Evolutionary conservation across 2,329 filamentous ascomycete species (phyloP), one percentile per base, ranked within the genome.

Genomic region (Ceratocystis lukuohia): DNA sequence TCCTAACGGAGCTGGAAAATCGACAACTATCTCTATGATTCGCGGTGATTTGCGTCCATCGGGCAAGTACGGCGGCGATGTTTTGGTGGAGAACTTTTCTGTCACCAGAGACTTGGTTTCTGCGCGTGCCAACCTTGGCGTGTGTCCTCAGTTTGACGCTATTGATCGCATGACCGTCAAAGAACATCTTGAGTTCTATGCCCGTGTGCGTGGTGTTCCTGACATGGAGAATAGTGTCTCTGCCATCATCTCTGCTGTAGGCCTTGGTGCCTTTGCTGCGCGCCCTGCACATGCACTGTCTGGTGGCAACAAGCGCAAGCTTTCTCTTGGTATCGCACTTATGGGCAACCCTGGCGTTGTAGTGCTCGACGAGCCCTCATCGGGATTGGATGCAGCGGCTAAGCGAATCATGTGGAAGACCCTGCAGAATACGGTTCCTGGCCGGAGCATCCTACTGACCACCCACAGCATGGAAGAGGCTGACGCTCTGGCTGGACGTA

Each of bases 381-480:
- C 87, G 0, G 91, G 92, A 0, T 88, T 96, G 78, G 93, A 97
- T 71, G 91, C 92, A 0, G 91, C 90, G 0, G 88, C 90, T 0
- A 96, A 96, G 75, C 84, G 93, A 53, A 83, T 95, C 70, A 96
- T 97, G 89, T 96, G 93, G 93, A 84, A 84, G 66, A 96, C 91
- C 0, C 80, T 96, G 0, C 83, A 84, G 2, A 82, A 85, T 1
- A 86, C 92, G 2, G 86, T 88, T 0, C 82, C 85, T 0, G 91
- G 91, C 0, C 83, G 92, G n/a, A 89, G 87, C 0, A 84, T 96
- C 17, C 80, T 97, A 1, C 81, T 97, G 20, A 96, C 93, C 0
- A 96, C 93, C 0, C 93, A 97, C 74, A 89, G 85, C 62, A 96
- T 96, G 91, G 92, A 96, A 74, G 93, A 96, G 76, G 93, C 92